These are phyloP conservation scores for Cryoendolithus antarcticus DNA, from an alignment of 2,329 filamentous ascomycete species.

Conservation along the genomic window DNA sequence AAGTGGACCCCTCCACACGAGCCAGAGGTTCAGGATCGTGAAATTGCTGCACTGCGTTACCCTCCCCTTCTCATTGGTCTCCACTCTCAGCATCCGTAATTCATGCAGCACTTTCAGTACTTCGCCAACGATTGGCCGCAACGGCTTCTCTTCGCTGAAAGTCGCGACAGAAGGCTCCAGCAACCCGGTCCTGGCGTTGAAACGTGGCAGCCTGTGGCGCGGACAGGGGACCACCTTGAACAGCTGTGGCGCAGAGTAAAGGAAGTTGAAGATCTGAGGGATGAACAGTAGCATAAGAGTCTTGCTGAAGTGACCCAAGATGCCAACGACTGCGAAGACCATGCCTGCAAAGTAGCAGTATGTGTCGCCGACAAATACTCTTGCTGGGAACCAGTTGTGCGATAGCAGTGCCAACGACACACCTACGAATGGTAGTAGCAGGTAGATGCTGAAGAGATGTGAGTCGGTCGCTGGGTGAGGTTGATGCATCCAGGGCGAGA, in stretches of 20 bases:
- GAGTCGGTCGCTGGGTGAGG: conserved; percentile 91
- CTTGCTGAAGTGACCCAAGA: conserved; percentile 96
- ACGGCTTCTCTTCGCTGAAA: conserved; percentile 52
- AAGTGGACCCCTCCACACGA: conserved; percentile 88
- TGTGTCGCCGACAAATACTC: conserved; percentile 93
- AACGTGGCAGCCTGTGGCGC: conserved; percentile 77
- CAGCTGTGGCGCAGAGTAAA: conserved; percentile 85
- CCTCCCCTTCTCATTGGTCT: conserved; percentile 52
- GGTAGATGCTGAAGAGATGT: conserved; percentile 89
- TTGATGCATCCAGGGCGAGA: conserved; percentile 51
- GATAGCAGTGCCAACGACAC: conserved; percentile 74
- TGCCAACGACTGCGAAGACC: conserved; percentile 95
- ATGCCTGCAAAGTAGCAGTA: conserved; percentile 99
- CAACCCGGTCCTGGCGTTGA: conserved; percentile 73
- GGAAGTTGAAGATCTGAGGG: conserved; percentile 92
- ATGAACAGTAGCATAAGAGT: conserved; percentile 82
- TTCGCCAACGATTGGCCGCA: conserved; percentile 49
- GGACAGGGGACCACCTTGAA: conserved; percentile 86
- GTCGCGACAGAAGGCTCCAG: conserved; percentile 76
- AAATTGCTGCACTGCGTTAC: conserved; percentile 79
- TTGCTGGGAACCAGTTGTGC: conserved; percentile 94
- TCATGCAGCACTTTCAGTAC: conserved; percentile 56
- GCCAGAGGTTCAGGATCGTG: conserved; percentile 88
- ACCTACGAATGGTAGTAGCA: conserved; percentile 85
- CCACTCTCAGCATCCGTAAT: conserved; percentile 56